Conservation (phyloP, 768 basidiomycete genomes). For the Tricholoma hemisulphureum region DNA sequence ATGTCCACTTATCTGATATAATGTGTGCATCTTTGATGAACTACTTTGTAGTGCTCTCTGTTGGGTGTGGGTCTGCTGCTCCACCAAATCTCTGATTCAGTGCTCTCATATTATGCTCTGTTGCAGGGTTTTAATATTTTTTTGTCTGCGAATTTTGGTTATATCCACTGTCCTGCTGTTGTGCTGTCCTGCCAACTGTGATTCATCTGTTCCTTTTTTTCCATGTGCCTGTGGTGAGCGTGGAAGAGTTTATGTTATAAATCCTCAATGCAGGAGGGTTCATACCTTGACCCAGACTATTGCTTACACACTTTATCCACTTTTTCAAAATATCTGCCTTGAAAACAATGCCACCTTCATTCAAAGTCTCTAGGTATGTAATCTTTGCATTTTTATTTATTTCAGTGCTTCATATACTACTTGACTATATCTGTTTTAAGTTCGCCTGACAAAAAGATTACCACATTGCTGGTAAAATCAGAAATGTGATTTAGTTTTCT, state of each 20-base stretch:
- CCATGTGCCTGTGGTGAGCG: not conserved
- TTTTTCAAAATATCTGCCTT: not conserved
- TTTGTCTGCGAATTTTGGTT: not conserved
- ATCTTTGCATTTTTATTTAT: not conserved
- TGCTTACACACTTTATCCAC: not conserved
- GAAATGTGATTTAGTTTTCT: not conserved
- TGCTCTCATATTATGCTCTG: not conserved
- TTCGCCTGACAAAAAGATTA: not conserved
- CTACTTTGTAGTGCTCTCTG: not conserved
- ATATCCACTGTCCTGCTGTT: not conserved
- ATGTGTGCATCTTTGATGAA: no score
- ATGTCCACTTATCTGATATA: no score
- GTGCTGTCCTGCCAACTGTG: not conserved
- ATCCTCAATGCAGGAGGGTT: not conserved
- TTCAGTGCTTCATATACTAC: not conserved
- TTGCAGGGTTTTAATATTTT: not conserved
- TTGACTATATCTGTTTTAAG: not conserved
- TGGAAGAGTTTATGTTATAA: not conserved
- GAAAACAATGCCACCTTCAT: not conserved
- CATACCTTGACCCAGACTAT: no score
- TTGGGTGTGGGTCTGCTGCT: not conserved
- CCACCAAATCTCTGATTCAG: not conserved
- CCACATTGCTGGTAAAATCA: not conserved
- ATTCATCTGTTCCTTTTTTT: not conserved
- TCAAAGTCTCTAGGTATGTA: not conserved